A percentile compares a stretch with the other conserved stretches of the same genome.
These are phyloP conservation scores for Skeletonema grethae DNA, from an alignment of 108 stramenopile species.

Conservation along the genomic window DNA sequence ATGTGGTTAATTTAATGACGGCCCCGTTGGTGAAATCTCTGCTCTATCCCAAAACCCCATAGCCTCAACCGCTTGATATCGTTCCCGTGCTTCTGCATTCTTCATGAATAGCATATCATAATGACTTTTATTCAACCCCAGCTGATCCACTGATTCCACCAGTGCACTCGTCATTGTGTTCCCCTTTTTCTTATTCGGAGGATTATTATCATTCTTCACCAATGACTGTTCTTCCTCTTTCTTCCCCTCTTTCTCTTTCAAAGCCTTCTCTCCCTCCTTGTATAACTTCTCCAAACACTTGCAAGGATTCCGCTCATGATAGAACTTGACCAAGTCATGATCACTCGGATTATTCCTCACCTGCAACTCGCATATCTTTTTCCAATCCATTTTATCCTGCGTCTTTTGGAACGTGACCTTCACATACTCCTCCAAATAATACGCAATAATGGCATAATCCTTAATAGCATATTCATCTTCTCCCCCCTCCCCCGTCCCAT, in stretches of 20 bases:
- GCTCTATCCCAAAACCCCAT: not conserved
- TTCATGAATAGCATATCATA: too few relatives aligned
- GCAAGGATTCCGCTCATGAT: not conserved
- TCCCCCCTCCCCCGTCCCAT: not conserved
- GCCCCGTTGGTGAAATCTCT: too few relatives aligned
- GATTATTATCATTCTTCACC: not conserved
- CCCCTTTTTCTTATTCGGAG: not conserved
- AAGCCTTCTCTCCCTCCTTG: not conserved
- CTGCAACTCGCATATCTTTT: not conserved
- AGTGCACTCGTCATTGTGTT: not conserved
- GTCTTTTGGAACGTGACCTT: not conserved
- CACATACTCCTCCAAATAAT: not conserved
- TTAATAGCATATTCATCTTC: not conserved
- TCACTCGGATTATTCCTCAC: not conserved
- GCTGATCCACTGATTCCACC: not conserved
- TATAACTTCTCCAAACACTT: not conserved
- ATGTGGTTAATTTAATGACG: too few relatives aligned
- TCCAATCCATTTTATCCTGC: not conserved
- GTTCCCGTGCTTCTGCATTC: not conserved
- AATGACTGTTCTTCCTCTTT: not conserved
- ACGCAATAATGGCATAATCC: conserved; percentile 1
- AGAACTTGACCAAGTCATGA: not conserved
- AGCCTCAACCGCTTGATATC: not conserved
- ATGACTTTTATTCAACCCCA: not conserved
- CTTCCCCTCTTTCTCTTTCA: not conserved